phyloP scores from a whole-genome alignment of 2,329 filamentous ascomycete species.

The Paraphoma sp. region DNA sequence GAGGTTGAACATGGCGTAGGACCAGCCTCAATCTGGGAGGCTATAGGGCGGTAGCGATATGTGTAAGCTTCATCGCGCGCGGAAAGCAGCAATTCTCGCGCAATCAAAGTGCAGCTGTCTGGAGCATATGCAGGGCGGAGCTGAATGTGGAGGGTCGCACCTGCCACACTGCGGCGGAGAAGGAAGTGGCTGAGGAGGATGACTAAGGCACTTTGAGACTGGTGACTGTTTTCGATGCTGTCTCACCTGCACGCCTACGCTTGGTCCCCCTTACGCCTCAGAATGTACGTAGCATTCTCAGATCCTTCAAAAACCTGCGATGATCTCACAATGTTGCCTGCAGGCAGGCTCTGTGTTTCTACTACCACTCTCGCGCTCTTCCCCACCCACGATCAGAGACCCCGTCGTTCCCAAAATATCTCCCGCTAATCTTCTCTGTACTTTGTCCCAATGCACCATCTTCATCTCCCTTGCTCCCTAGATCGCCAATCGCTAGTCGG shows the following conservation, averaged over 20 bases:
- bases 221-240: not conserved
- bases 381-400: conserved; percentile 14
- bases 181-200: not conserved
- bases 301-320: too few relatives aligned
- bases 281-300: too few relatives aligned
- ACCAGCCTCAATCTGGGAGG: conserved; percentile 15
- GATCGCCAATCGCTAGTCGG: conserved; percentile 13
- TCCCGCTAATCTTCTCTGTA: conserved; percentile 10
- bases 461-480: conserved; percentile 5
- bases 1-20: conserved; percentile 57
- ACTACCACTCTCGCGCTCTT: conserved; percentile 9
- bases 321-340: too few relatives aligned
- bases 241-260: not conserved
- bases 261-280: too few relatives aligned
- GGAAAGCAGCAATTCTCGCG: conserved; percentile 12
- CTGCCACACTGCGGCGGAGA: conserved; percentile 4
- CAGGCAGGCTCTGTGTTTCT: not conserved
- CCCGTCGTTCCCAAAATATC: conserved; percentile 17
- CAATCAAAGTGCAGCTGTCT: conserved; percentile 19
- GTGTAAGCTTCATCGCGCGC: conserved; percentile 38
- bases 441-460: conserved; percentile 6
- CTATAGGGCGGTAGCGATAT: conserved; percentile 19
- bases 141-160: conserved; percentile 10
- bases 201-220: not conserved
- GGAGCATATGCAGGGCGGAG: conserved; percentile 27